Percentiles rank a stretch among this genome's conserved stretches.
phyloP scores from a whole-genome alignment of 495 filamentous ascomycete genomes.

The Penicilliopsis zonata region DNA sequence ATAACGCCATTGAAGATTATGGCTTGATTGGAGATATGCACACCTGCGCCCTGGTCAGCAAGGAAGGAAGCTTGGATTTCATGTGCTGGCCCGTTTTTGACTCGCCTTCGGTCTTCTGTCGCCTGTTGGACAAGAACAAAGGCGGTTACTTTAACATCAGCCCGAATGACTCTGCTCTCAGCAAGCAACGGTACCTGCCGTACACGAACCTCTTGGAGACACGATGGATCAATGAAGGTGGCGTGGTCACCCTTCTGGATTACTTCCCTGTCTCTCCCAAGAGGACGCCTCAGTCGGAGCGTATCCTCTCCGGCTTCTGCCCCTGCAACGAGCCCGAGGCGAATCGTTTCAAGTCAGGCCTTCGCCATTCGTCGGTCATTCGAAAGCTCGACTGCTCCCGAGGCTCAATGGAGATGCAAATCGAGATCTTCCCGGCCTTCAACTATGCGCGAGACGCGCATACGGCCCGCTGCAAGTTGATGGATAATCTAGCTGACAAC shows the following conservation, averaged over 20 bases:
- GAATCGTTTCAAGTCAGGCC: conserved; percentile 28
- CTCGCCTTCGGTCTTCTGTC: conserved; percentile 54
- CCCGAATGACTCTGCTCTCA: conserved; percentile 39
- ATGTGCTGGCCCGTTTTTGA: conserved; percentile 71
- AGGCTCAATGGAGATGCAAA: conserved; percentile 45
- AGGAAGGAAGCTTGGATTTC: conserved; percentile 59
- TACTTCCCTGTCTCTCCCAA: conserved; percentile 46
- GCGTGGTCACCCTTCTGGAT: conserved; percentile 56
- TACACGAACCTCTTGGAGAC: conserved; percentile 61
- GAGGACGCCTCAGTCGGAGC: conserved; percentile 10
- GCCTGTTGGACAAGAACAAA: conserved; percentile 57
- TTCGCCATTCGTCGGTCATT: conserved; percentile 38
- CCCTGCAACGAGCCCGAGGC: conserved; percentile 18
- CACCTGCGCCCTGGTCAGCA: conserved; percentile 61
- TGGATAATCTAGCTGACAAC: conserved; percentile 17
- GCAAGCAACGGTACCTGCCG: conserved; percentile 60
- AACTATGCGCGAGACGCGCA: conserved; percentile 52
- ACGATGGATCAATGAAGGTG: conserved; percentile 58
- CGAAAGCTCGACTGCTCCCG: conserved; percentile 58
- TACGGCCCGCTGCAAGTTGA: conserved; percentile 18
- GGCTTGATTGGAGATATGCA: conserved; percentile 68
- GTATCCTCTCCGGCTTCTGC: conserved; percentile 24
- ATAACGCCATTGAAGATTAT: conserved; percentile 62
- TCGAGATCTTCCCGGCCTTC: conserved; percentile 61
- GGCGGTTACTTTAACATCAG: conserved; percentile 57